Base-by-base conservation (phyloP, 495 filamentous ascomycete species). In the Daldinia caldariorum region DNA sequence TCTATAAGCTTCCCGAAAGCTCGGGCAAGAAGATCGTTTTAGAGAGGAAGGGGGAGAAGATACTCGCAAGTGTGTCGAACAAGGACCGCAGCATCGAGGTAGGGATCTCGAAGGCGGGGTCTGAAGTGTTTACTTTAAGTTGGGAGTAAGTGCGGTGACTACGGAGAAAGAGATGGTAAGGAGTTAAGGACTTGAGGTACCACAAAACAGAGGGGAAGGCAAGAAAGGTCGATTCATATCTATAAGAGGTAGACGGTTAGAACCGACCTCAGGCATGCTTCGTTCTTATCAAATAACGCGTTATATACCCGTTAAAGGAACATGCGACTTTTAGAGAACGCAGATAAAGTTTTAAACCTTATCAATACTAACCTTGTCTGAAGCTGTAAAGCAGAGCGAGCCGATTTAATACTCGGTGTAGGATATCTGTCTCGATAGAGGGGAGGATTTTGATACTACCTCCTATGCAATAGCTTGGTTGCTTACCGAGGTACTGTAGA, bases 1-100 rank as follows among this genome's bases (percentile, higher is more conserved):
- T 97, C 77, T 97, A 97, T 77, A 83, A 81, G 63, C 76, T 41
- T 73, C 82, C 64, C 74, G 83, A 72, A 76, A 85, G 14, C 63
- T 80, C 72, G 45, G 84, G 65, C 81, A 87, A 53, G 70, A 83
- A 82, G 62, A 90, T 94, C 71, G 83, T 87, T 37, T 69, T 94
- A 56, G 83, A 84, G 67, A 91, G 83, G 75, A 83, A 85, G 61
- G 84, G 83, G 7, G 88, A 89, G 74, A 87, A 81, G 67, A 87
- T 91, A 50, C 74, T 75, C 29, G 75, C 84, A 22, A 84, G 83
- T 57, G 73, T 89, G 14, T 78, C 77, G 74, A 84, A 79, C 18
- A 78, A 83, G 49, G 78, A 81, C 56, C 76, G 80, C 5, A 71
- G 84, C 22, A 85, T 89, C 45, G 88, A 94, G 60, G 89, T 93